Evolutionary conservation across 2,329 filamentous ascomycete genomes (phyloP), one percentile per base, ranked within the genome.

Genomic region (Penicillium sp.): DNA sequence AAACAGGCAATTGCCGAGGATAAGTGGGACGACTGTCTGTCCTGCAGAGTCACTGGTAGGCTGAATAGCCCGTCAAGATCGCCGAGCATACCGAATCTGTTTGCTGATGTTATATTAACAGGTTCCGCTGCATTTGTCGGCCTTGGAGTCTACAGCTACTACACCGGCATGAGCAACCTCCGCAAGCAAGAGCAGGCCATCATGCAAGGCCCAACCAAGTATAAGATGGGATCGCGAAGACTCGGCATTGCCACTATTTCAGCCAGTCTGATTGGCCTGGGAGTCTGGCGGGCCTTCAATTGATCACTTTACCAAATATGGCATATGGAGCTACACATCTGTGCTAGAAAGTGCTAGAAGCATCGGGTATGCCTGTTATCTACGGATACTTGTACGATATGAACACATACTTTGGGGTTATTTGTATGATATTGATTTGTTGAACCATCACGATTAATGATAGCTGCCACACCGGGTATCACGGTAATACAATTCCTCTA

Each of bases 131-230:
- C 91, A 0, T 92, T 95, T 66, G 81, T 92, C 59, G 90, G 89
- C 1, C 85, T 94, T 17, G 91, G 88, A 3, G 88, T 84, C 1
- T 95, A 93, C 78, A 93, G 88, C 76, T 93, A 93, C 78, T 82
- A 88, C 64, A 91, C 89, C 3, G 91, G 91, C 61, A 89, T 88
- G 77, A 81, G 82, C 55, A 90, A 93, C 76, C 85, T 95, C 33
- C 84, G 88, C 69, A 82, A 84, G 69, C 89, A 91, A 74, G 83
- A 85, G 63, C 72, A 75, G 56, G 70, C 72, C 62, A 91, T 93
- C 64, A 78, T 92, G 61, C 82, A 85, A 73, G 91, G 89, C 79
- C 86, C 86, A 51, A 89, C 89, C 28, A 84, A 87, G 69, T 89
- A 93, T 72, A 90, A 90, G 63, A 89, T 93, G 84, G 85, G 85